phyloP scores from a whole-genome alignment of 306 rosid species.

The Lathyrus oleraceus region DNA sequence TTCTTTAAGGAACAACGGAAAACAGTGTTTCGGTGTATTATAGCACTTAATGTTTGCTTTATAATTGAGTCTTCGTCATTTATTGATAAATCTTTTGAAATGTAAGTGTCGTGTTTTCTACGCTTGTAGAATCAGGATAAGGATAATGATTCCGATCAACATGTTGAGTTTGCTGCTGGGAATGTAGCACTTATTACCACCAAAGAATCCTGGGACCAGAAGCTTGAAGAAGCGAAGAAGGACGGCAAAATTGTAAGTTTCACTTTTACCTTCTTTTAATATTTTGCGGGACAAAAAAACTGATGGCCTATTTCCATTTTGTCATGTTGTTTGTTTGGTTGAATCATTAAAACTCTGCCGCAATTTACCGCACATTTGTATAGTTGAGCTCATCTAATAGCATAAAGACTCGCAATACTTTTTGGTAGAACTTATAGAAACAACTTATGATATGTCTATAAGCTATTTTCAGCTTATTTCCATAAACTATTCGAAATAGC shows the following conservation, averaged over 20 bases:
- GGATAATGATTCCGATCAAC: conserved; percentile 60
- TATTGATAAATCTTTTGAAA: conserved; percentile 29
- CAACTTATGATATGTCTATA: too few relatives aligned
- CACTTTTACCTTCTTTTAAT: conserved; percentile 10
- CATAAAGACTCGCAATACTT: too few relatives aligned
- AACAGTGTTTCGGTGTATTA: conserved; percentile 4
- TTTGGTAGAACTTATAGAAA: too few relatives aligned
- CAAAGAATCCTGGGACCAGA: conserved; percentile 79
- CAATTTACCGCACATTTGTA: neutral
- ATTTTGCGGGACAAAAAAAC: neutral
- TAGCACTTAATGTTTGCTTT: conserved; percentile 15
- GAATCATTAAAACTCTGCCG: conserved; percentile 17
- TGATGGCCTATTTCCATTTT: conserved; percentile 17
- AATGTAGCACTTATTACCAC: conserved; percentile 78
- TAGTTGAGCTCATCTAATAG: too few relatives aligned
- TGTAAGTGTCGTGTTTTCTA: conserved; percentile 35
- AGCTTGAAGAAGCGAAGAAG: conserved; percentile 82
- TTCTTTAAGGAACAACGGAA: neutral
- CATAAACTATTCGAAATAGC: too few relatives aligned
- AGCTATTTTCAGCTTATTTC: too few relatives aligned
- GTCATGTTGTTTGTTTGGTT: conserved; percentile 20
- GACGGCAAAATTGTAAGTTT: conserved; percentile 78
- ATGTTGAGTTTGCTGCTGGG: conserved; percentile 63
- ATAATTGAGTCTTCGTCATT: conserved; percentile 3
- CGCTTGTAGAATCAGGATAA: conserved; percentile 45